phyloP scores from a whole-genome alignment of 129 eudicot genomes.

The Centella asiatica region DNA sequence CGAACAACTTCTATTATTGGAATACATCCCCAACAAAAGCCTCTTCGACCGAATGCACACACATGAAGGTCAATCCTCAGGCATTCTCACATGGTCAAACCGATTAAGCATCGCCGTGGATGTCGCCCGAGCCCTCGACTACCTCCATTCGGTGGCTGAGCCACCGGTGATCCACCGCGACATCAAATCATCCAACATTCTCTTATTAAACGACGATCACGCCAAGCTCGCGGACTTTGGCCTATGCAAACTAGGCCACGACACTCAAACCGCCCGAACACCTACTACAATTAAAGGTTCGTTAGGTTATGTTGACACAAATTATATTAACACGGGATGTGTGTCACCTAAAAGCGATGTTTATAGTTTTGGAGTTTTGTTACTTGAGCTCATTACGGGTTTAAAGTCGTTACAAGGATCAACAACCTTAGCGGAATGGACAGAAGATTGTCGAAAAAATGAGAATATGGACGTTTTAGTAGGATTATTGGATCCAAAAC shows the following conservation, averaged over 20 bases:
- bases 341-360: slow-evolving; percentile 77
- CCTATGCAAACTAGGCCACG: slow-evolving; percentile 62
- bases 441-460: slow-evolving; percentile 44
- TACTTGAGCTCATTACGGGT: slow-evolving; percentile 69
- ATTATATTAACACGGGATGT: slow-evolving; percentile 56
- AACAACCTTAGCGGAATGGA: slow-evolving; percentile 54
- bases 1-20: slow-evolving; percentile 65
- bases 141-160: slow-evolving; percentile 72
- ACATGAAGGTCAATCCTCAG: slow-evolving; percentile 38
- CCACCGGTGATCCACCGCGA: slow-evolving; percentile 74
- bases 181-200: slow-evolving; percentile 68
- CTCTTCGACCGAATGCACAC: slow-evolving; percentile 67
- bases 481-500: slow-evolving; percentile 60
- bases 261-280: slow-evolving; percentile 46
- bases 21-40: slow-evolving; percentile 65
- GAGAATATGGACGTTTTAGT: slow-evolving; percentile 39
- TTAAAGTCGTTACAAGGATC: slow-evolving; percentile 63
- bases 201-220: slow-evolving; percentile 46
- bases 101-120: slow-evolving; percentile 74
- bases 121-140: slow-evolving; percentile 64
- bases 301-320: slow-evolving; percentile 61
- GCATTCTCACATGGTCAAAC: slow-evolving; percentile 53
- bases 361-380: slow-evolving; percentile 63
- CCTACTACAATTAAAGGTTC: slow-evolving; percentile 70
- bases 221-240: slow-evolving; percentile 83